Percentiles rank a stretch among this genome's conserved stretches.
These are phyloP conservation scores for Amanita jacksonii DNA, from an alignment of 768 basidiomycete genomes.

Conservation along the genomic window DNA sequence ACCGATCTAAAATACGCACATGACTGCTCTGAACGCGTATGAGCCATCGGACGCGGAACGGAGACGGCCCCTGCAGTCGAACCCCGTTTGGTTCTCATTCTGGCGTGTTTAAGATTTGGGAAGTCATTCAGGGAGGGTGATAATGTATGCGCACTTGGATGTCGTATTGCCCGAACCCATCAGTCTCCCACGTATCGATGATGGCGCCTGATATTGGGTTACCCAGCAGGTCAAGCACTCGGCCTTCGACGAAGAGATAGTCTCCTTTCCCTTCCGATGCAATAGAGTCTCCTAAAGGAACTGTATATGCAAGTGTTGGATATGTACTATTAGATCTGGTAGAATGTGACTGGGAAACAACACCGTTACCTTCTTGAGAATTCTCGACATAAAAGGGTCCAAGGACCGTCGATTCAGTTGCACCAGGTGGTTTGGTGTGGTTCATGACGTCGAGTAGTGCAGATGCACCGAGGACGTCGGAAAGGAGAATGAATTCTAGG, in stretches of 20 bases:
- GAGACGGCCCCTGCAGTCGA: conserved; percentile 70
- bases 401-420: conserved; percentile 68
- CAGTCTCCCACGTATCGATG: conserved; percentile 84
- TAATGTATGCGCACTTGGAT: conserved; percentile 21
- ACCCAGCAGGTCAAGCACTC: conserved; percentile 52
- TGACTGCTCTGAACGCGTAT: conserved; percentile 64
- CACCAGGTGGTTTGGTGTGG: conserved; percentile 49
- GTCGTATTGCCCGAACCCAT: conserved; percentile 42
- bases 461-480: conserved; percentile 72
- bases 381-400: conserved; percentile 82
- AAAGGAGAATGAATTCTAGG: conserved; percentile 77
- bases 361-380: conserved; percentile 51
- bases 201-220: conserved; percentile 52
- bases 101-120: conserved; percentile 28
- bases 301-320: conserved; percentile 24
- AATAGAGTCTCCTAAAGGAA: conserved; percentile 61
- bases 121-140: conserved; percentile 5
- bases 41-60: conserved; percentile 48
- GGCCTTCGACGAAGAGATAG: conserved; percentile 74
- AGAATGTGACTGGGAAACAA: not conserved
- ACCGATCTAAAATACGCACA: conserved; percentile 24
- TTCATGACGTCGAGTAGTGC: conserved; percentile 69
- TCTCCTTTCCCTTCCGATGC: conserved; percentile 85
- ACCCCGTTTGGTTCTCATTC: conserved; percentile 42
- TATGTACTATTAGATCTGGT: too few species aligned